Conservation (phyloP, 176 grass and related monocot genomes). For the Otatea glauca region DNA sequence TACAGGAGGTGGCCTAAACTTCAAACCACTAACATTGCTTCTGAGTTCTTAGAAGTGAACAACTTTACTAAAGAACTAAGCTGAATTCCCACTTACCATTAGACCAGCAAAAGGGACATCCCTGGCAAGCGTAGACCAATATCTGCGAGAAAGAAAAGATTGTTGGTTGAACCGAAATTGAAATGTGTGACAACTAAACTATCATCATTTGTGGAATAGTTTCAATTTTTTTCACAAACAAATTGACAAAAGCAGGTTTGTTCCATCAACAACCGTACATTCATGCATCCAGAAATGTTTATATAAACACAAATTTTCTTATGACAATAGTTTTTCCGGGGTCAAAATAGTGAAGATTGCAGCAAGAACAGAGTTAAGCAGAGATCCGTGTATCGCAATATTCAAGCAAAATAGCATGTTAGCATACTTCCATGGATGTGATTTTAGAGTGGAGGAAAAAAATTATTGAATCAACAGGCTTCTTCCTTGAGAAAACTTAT, state of each 20-base stretch:
- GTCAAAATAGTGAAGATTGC: neutral
- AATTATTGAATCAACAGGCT: neutral
- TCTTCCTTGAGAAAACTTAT: neutral
- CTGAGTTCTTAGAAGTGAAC: neutral
- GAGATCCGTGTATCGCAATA: neutral
- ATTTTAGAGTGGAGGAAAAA: neutral
- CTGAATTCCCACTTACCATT: conserved; percentile 61
- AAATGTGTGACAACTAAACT: conserved; percentile 13
- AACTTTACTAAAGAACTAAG: neutral
- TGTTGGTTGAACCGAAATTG: conserved; percentile 28
- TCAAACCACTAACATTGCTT: too few species aligned
- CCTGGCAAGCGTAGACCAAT: conserved; percentile 96
- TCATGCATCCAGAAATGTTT: neutral
- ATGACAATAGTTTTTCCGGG: neutral
- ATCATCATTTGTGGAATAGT: conserved; percentile 13
- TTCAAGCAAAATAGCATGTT: conserved; percentile 2
- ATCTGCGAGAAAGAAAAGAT: conserved; percentile 58
- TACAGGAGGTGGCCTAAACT: too few species aligned
- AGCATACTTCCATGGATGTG: neutral
- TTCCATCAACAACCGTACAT: neutral
- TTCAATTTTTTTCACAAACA: conserved; percentile 32
- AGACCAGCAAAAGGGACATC: conserved; percentile 98
- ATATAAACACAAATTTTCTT: conserved; percentile 23
- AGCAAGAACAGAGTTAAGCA: neutral
- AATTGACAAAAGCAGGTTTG: neutral